Evolutionary conservation across 1,284 basidiomycete genomes (phyloP).

Genomic region (Erythrobasidium hasegawianum): DNA sequence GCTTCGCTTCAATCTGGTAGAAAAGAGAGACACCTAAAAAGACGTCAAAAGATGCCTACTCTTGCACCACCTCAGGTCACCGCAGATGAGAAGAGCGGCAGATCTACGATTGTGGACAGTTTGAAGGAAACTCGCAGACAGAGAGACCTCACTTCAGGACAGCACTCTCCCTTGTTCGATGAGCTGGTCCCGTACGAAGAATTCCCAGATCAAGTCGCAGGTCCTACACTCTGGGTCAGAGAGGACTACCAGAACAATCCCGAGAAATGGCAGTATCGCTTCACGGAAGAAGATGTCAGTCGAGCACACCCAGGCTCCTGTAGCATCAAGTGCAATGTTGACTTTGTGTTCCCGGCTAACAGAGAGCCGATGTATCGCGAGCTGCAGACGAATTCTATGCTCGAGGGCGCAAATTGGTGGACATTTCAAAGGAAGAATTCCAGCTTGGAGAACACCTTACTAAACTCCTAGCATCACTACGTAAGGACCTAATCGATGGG

Average conservation of each 20-base stretch:
- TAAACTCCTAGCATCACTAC: conserved; percentile 40
- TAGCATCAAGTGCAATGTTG: too few relatives aligned
- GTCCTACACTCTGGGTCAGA: conserved; percentile 46
- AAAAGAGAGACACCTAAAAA: too few relatives aligned
- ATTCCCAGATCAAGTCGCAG: conserved; percentile 49
- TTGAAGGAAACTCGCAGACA: background rate
- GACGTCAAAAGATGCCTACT: background rate
- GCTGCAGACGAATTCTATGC: conserved; percentile 43
- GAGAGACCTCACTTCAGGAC: conserved; percentile 10
- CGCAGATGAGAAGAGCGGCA: background rate
- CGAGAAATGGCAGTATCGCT: conserved; percentile 44
- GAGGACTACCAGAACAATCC: conserved; percentile 42
- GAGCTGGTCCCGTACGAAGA: conserved; percentile 45
- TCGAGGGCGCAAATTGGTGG: conserved; percentile 39
- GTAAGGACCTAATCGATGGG: conserved; percentile 46
- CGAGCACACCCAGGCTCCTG: background rate
- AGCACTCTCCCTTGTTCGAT: conserved; percentile 15
- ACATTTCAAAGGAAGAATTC: conserved; percentile 46
- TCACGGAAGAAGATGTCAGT: conserved; percentile 39
- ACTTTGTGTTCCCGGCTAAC: too few relatives aligned
- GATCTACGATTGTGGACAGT: background rate
- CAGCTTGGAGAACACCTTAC: conserved; percentile 39
- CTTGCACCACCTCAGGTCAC: conserved; percentile 8
- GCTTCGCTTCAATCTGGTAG: too few relatives aligned
- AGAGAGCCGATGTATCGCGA: conserved; percentile 40